Base-by-base conservation (phyloP, 2,329 filamentous ascomycete genomes). In the Domatiomyces catenatus region DNA sequence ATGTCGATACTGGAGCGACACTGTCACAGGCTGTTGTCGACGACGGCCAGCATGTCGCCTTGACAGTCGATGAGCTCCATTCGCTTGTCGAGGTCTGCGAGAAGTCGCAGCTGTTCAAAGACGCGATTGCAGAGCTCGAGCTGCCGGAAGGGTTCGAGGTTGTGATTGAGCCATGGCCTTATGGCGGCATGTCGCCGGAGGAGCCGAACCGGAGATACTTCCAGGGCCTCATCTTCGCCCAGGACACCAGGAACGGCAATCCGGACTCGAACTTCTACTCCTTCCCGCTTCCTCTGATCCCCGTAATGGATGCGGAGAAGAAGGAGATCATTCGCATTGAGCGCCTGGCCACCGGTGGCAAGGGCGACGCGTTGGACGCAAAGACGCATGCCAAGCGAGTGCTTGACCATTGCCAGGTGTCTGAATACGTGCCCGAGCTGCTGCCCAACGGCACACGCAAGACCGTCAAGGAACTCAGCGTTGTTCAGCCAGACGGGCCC, bases 401-500 rank as follows among this genome's bases (percentile, higher is more conserved):
- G 18, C 74, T 80, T 47, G 67, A 68, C 12, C 75, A 78, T 58
- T 77, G 74, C 61, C 66, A 66, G 32, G 61, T 66, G 4, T 69
- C 70, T 0, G 76, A 79, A 54, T 79, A 79, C 55, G 60, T 70
- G 1, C 69, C 69, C 1, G 68, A 71, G 59, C 66, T 81, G 2
- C 66, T 80, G 8, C 66, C 70, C 12, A 58, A 61, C 1, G 69
- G 72, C 0, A 58, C 69, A 15, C 66, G 78, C 10, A 66, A 70
- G 44, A 76, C 76, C 50, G 61, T 80, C 24, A 86, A 85, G 65
- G 83, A 83, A 4, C 75, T 88, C 60, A 77, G 86, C 57, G 79
- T 90, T 45, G 72, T 78, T 1, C 85, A 90, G 55, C 79, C 79
- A 0, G 77, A 84, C 26, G 83, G 83, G 0, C 74, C 81, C 0